Percentiles rank a stretch among this genome's conserved stretches.
phyloP scores from a whole-genome alignment of 2,329 filamentous ascomycete species.

The Bipolaris victoriae region DNA sequence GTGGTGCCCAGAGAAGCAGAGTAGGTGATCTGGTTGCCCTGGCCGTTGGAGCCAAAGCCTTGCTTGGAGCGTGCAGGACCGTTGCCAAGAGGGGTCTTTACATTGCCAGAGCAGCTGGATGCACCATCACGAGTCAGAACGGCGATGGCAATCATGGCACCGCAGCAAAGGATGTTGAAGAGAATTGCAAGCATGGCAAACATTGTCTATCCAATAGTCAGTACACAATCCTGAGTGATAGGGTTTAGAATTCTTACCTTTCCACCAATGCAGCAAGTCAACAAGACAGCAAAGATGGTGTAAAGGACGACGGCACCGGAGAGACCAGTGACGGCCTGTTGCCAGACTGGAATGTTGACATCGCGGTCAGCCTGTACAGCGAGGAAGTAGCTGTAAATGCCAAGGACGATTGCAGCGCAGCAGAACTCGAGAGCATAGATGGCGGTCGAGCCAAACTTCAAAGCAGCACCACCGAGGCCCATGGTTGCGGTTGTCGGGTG shows the following conservation, averaged over 20 bases:
- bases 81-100: conserved; percentile 73
- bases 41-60: conserved; percentile 54
- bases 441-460: conserved; percentile 73
- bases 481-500: conserved; percentile 50
- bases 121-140: conserved; percentile 73
- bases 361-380: conserved; percentile 71
- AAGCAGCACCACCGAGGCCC: conserved; percentile 65
- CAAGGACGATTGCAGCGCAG: conserved; percentile 75
- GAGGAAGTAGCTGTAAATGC: conserved; percentile 82
- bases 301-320: conserved; percentile 78
- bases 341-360: conserved; percentile 66
- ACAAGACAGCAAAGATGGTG: conserved; percentile 70
- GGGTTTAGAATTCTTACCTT: conserved; percentile 47
- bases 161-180: conserved; percentile 78
- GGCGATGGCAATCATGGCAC: conserved; percentile 81
- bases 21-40: conserved; percentile 53
- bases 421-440: conserved; percentile 76
- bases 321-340: conserved; percentile 74
- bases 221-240: not conserved
- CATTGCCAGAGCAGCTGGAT: conserved; percentile 65
- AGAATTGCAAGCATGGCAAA: conserved; percentile 76
- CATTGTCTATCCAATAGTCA: conserved; percentile 48
- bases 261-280: conserved; percentile 82
- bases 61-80: conserved; percentile 62
- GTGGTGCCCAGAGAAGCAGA: conserved; percentile 61